Percentiles rank a stretch among this genome's conserved stretches.
phyloP scores from a whole-genome alignment of 257 asterid species.

The Nicotiana paniculata region DNA sequence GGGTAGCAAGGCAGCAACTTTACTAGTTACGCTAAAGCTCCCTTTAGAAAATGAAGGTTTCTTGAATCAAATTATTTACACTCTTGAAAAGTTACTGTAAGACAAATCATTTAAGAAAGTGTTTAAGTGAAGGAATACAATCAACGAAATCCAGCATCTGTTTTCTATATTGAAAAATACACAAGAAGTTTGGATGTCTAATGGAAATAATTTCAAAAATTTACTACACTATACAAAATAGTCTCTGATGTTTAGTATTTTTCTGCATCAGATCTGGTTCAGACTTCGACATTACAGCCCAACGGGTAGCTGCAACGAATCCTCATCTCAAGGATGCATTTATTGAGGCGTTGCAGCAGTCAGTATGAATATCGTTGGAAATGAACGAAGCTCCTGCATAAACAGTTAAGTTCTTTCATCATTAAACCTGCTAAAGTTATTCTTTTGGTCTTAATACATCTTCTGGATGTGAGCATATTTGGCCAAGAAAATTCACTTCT shows the following conservation, averaged over 20 bases:
- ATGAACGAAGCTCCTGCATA: not conserved
- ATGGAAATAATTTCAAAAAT: not conserved
- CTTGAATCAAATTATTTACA: not conserved
- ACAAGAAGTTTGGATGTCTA: not conserved
- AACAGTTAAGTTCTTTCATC: not conserved
- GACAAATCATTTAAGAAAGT: not conserved
- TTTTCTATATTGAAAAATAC: not conserved
- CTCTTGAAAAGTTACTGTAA: not conserved
- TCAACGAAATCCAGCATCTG: not conserved
- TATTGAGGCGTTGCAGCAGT: slow-evolving; percentile 45
- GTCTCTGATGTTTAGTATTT: not conserved
- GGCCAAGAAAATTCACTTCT: not conserved
- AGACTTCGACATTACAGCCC: slow-evolving; percentile 65
- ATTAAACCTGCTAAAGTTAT: not conserved
- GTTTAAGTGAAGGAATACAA: not conserved
- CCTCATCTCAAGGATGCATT: slow-evolving; percentile 61
- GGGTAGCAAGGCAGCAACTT: too few relatives aligned
- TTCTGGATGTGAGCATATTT: not conserved
- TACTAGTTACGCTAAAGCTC: too few relatives aligned
- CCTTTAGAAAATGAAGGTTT: not conserved
- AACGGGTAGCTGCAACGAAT: slow-evolving; percentile 71
- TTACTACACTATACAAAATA: not conserved
- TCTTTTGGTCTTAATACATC: not conserved
- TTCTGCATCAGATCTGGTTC: slow-evolving; percentile 45
- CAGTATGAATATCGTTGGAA: slow-evolving; percentile 28